Percentiles rank a stretch among this genome's conserved stretches.
phyloP scores from a whole-genome alignment of 345 rosid species.

The Nasturtium officinale region DNA sequence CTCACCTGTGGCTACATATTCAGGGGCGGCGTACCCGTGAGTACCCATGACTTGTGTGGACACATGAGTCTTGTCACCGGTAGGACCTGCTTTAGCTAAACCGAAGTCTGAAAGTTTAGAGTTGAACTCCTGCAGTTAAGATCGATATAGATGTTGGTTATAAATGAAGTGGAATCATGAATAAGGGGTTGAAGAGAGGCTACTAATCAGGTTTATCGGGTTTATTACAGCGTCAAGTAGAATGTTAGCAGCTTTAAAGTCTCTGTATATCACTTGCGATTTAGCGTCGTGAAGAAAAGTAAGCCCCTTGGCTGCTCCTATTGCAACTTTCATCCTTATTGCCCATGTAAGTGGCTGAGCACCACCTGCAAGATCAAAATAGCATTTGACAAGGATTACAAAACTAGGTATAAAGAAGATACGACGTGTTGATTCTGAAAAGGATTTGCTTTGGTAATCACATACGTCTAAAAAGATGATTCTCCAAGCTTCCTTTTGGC shows the following conservation, averaged over 20 bases:
- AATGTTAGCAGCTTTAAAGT: constrained; percentile 96
- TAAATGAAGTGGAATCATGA: background rate
- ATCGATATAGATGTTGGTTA: background rate
- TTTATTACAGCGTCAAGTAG: constrained; percentile 78
- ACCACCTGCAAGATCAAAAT: constrained; percentile 56
- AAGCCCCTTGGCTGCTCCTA: constrained; percentile 95
- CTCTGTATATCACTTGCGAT: constrained; percentile 93
- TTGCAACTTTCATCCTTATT: constrained; percentile 86
- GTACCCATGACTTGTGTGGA: constrained; percentile 99
- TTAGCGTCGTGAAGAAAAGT: constrained; percentile 89
- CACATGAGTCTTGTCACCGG: constrained; percentile 94
- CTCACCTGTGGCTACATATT: constrained; percentile 93
- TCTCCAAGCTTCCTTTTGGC: constrained; percentile 98
- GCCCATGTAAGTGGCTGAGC: constrained; percentile 93
- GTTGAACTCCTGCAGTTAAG: constrained; percentile 73
- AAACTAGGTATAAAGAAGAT: background rate
- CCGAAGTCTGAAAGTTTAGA: constrained; percentile 94
- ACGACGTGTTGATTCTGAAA: background rate
- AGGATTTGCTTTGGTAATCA: background rate
- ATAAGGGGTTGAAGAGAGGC: background rate
- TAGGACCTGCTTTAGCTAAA: constrained; percentile 97
- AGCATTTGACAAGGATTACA: background rate
- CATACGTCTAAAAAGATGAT: constrained; percentile 63
- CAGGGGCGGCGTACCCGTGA: constrained; percentile 97
- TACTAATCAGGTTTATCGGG: constrained; percentile 4